Evolutionary conservation across 2,329 filamentous ascomycete species (phyloP).

Genomic region (Alternaria panax): DNA sequence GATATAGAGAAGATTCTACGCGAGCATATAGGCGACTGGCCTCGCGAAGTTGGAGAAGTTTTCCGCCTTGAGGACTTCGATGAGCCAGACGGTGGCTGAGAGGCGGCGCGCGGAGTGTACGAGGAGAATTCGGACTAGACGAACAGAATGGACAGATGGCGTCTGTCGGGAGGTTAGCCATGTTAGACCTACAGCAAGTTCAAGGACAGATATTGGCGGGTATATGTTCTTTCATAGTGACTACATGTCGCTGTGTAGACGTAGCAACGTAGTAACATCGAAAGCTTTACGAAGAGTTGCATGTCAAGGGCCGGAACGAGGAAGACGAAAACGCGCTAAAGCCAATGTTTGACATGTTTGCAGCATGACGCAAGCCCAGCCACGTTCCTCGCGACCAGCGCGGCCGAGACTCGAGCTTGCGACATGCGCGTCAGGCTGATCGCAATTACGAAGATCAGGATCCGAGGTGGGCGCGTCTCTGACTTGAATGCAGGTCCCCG

Average conservation of each 20-base stretch:
- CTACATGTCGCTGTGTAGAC: background rate
- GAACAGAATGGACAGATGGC: constrained; percentile 1
- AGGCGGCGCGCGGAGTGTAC: background rate
- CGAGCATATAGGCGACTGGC: background rate
- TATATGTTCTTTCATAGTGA: no score
- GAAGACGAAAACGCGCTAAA: background rate
- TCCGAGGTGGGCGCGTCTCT: background rate
- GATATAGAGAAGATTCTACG: background rate
- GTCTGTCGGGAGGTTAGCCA: no score
- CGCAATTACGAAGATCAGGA: background rate
- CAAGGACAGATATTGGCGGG: no score
- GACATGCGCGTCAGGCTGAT: background rate
- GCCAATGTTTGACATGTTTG: constrained; percentile 4
- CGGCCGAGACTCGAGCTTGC: constrained; percentile 2
- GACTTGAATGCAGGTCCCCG: background rate
- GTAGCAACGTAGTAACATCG: no score
- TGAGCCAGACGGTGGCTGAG: background rate
- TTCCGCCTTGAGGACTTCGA: background rate
- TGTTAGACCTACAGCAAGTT: no score
- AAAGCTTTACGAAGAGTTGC: no score
- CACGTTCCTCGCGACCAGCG: background rate
- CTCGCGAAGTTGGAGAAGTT: background rate
- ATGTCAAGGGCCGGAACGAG: no score
- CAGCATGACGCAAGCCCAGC: constrained; percentile 12
- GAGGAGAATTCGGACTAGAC: background rate